These are phyloP conservation scores for Paramecium sexaurelia DNA, from an alignment of 73 alveolate species.

Conservation along the genomic window DNA sequence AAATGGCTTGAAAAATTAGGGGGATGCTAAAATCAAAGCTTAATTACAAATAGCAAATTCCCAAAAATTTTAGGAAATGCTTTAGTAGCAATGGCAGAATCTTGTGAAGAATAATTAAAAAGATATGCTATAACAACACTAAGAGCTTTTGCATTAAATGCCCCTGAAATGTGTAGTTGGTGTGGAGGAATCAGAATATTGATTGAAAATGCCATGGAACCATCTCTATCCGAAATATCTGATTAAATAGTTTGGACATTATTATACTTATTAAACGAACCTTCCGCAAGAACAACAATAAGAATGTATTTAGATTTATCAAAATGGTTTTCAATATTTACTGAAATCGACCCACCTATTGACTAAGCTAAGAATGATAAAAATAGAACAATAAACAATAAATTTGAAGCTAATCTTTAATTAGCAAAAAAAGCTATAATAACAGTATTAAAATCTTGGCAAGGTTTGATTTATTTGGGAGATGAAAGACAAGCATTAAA, in stretches of 20 bases:
- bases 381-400: neutral
- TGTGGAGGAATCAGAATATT: conserved; percentile 65
- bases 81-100: conserved; percentile 66
- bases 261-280: conserved; percentile 62
- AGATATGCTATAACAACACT: conserved; percentile 52
- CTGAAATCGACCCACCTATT: conserved; percentile 66
- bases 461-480: conserved; percentile 63
- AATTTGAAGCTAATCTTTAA: conserved; percentile 51
- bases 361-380: conserved; percentile 51
- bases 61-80: conserved; percentile 67
- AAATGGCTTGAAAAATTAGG: conserved; percentile 59
- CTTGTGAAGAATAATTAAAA: conserved; percentile 48
- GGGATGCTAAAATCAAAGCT: neutral
- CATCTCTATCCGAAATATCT: conserved; percentile 14
- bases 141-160: conserved; percentile 57
- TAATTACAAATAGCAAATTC: conserved; percentile 9
- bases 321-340: conserved; percentile 58
- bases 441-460: conserved; percentile 56
- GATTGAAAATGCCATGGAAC: conserved; percentile 57
- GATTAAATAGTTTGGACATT: conserved; percentile 61
- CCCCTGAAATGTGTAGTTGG: conserved; percentile 66
- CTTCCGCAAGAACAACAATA: conserved; percentile 47
- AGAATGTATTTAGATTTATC: conserved; percentile 68
- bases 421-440: conserved; percentile 67
- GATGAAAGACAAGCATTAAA: conserved; percentile 61